Base-by-base conservation (phyloP, 2,329 filamentous ascomycete species). In the Cadophora sp. region DNA sequence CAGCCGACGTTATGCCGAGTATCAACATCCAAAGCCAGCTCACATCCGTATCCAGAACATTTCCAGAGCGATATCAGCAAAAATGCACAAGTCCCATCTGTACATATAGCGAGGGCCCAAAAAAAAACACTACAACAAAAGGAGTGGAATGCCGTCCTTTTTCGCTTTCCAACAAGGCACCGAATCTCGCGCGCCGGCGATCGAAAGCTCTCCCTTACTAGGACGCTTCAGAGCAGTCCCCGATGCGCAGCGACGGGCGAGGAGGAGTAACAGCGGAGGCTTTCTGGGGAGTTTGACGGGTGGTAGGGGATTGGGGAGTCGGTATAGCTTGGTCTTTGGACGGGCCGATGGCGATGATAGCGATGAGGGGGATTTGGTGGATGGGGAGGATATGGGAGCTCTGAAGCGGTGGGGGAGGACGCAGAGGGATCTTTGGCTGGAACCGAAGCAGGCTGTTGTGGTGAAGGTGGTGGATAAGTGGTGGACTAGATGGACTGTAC, bases 111-210 rank as follows among this genome's bases (percentile, higher is more conserved):
- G n/a, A n/a, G 14, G 60, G 16, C 48, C n/a, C n/a, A 30, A 30
- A 6, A 30, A 50, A 50, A 50, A 14, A 13, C 48, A 30, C n/a
- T n/a, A 36, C 20, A 53, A 14, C 39, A 9, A 62, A 62, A 66
- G 66, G 60, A 66, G 68, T 72, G 68, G 72, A 74, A 89, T 90
- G 87, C 86, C 88, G 75, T 82, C 84, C 74, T 88, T 90, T 82
- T 90, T 91, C 80, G 83, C 85, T 76, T 91, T 91, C 79, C 88
- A 88, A 70, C 87, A 88, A 75, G 88, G 88, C 77, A 83, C 81
- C 74, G 88, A 90, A 79, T 84, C 86, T 70, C 83, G 81, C 73
- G 80, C 82, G 60, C 78, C 78, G 62, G 78, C 76, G 66, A 81
- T 80, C 72, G 84, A 89, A 73, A 80, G 85, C 50, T 86, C 87